A percentile compares a stretch with the other conserved stretches of the same genome.
These are phyloP conservation scores for Camellia japonica DNA, from an alignment of 148 eudicot species.

Conservation along the genomic window DNA sequence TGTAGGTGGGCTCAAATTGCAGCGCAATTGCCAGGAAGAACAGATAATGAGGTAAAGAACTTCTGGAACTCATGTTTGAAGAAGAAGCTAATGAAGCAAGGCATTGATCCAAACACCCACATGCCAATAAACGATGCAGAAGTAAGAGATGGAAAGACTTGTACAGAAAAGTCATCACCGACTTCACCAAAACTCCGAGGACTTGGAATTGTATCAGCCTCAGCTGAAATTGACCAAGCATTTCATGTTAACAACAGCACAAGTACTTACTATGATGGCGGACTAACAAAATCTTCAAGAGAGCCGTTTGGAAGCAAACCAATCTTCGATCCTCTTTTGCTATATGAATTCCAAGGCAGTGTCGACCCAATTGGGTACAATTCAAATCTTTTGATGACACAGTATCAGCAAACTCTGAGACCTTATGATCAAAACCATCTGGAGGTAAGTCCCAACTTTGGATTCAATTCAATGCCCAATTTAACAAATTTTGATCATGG, in stretches of 20 bases:
- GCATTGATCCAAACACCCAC: constrained; percentile 87
- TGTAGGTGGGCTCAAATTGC: constrained; percentile 94
- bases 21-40: constrained; percentile 90
- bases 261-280: constrained; percentile 14
- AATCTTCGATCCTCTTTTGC: constrained; percentile 30
- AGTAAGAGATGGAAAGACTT: constrained; percentile 9
- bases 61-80: constrained; percentile 79
- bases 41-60: constrained; percentile 87
- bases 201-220: background rate
- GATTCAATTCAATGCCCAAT: constrained; percentile 39
- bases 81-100: constrained; percentile 77
- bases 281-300: constrained; percentile 9
- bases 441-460: constrained; percentile 19
- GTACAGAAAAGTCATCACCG: constrained; percentile 20
- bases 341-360: constrained; percentile 34
- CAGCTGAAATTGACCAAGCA: constrained; percentile 27
- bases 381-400: constrained; percentile 16
- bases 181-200: background rate
- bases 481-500: constrained; percentile 26
- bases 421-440: constrained; percentile 3
- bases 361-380: constrained; percentile 20
- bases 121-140: constrained; percentile 31
- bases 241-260: constrained; percentile 18
- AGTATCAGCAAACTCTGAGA: constrained; percentile 26
- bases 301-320: constrained; percentile 28